phyloP scores from a whole-genome alignment of 1,284 basidiomycete genomes.

The Omphalotus olearius region DNA sequence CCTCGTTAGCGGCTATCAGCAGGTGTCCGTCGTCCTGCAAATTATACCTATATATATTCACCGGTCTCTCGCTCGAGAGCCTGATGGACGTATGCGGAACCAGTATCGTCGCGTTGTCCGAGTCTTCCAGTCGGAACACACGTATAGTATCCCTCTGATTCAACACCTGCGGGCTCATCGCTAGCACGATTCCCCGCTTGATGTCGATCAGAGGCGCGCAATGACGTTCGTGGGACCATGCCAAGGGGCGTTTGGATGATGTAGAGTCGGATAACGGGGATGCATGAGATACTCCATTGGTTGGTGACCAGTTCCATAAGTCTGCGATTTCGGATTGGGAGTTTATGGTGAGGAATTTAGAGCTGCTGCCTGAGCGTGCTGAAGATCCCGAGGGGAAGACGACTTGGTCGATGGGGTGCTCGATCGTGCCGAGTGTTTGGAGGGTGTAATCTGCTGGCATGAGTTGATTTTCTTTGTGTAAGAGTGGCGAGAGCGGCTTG shows the following conservation, averaged over 20 bases:
- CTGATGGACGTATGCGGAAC: not conserved
- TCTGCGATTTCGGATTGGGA: not conserved
- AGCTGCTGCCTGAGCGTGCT: not conserved
- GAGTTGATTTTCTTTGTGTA: too few species aligned
- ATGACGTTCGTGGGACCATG: not conserved
- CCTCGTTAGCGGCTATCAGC: constrained; percentile 1
- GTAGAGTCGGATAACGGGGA: not conserved
- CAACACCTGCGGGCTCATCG: not conserved
- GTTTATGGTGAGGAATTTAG: not conserved
- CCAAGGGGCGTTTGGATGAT: not conserved
- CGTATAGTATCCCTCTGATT: not conserved
- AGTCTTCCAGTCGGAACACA: not conserved
- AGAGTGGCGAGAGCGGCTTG: too few species aligned
- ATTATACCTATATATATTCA: not conserved
- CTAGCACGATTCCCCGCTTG: not conserved
- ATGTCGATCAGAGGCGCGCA: not conserved
- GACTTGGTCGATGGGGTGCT: not conserved
- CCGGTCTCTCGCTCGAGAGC: not conserved
- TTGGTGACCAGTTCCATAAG: not conserved
- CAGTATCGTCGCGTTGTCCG: not conserved
- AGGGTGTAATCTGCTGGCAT: too few species aligned
- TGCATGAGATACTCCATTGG: not conserved
- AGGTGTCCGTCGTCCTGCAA: not conserved
- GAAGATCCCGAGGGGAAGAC: not conserved
- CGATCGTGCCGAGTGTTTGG: not conserved